These are phyloP conservation scores for Cryphonectria parasitica DNA, from an alignment of 2,329 filamentous ascomycete species.

Conservation along the genomic window DNA sequence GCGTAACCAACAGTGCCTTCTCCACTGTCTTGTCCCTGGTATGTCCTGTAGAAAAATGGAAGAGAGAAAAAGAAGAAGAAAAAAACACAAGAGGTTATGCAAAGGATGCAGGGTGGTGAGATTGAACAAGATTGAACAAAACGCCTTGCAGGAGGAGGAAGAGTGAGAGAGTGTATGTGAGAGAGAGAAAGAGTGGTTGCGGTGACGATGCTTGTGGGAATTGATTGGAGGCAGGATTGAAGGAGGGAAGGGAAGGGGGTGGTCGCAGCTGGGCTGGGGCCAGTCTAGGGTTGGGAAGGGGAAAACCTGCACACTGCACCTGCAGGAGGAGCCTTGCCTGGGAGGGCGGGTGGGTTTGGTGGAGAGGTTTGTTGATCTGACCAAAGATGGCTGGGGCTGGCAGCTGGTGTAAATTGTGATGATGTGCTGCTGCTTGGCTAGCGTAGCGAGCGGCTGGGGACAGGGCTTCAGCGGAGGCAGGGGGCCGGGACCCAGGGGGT, in stretches of 20 bases:
- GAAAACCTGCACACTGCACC: background rate
- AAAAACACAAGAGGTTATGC: background rate
- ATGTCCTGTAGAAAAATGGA: background rate
- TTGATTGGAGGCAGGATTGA: background rate
- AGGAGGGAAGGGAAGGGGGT: background rate
- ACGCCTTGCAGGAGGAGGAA: background rate
- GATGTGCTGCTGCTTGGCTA: slow-evolving; percentile 7
- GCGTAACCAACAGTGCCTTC: background rate
- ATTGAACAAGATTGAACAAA: background rate
- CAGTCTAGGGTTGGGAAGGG: background rate
- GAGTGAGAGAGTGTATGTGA: background rate
- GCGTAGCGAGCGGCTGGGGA: background rate
- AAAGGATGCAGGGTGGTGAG: slow-evolving; percentile 1
- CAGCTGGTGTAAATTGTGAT: background rate
- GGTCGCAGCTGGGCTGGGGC: background rate
- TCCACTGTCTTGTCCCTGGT: background rate
- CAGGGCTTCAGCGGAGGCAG: background rate
- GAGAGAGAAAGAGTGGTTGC: background rate
- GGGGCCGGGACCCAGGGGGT: background rate
- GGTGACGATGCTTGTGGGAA: slow-evolving; percentile 7
- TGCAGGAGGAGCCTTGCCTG: background rate
- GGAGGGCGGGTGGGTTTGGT: background rate
- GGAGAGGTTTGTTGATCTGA: slow-evolving; percentile 1
- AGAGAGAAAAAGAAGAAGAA: background rate
- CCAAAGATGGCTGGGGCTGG: slow-evolving; percentile 6